Percentiles rank a stretch among this genome's conserved stretches.
Evolutionary conservation across 805 yeast genomes (phyloP).

Genomic region (Maudiozyma saulgeensis): DNA sequence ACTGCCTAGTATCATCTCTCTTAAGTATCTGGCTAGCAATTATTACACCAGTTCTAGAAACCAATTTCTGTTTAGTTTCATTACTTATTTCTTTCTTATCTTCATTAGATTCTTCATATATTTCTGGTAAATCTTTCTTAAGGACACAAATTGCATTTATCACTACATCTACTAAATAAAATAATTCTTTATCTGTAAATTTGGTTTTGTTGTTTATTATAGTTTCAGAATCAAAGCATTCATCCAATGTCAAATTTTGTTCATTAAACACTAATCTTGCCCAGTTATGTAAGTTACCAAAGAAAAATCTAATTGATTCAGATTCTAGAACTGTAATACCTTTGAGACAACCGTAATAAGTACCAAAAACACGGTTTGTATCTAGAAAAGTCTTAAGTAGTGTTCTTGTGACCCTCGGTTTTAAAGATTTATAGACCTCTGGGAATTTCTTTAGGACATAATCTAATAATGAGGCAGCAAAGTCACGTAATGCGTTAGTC

Average conservation of each 20-base stretch:
- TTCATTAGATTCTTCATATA: conserved; percentile 22
- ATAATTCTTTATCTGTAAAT: conserved; percentile 37
- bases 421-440: conserved; percentile 75
- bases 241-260: conserved; percentile 17
- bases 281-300: conserved; percentile 85
- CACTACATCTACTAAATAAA: conserved; percentile 39
- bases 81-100: conserved; percentile 30
- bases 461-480: conserved; percentile 74
- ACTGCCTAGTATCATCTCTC: conserved; percentile 39
- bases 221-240: conserved; percentile 5
- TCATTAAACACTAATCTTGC: conserved; percentile 44
- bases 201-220: conserved; percentile 14
- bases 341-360: conserved; percentile 83
- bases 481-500: conserved; percentile 63
- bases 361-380: conserved; percentile 71
- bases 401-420: conserved; percentile 91
- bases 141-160: conserved; percentile 48
- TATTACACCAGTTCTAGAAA: conserved; percentile 50
- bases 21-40: conserved; percentile 42
- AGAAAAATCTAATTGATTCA: conserved; percentile 76
- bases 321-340: conserved; percentile 79
- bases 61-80: conserved; percentile 35
- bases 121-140: conserved; percentile 27
- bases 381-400: conserved; percentile 84
- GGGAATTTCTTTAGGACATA: conserved; percentile 76